Evolutionary conservation across 352 stramenopile species (phyloP).

Genomic region (Phytophthora pistaciae): DNA sequence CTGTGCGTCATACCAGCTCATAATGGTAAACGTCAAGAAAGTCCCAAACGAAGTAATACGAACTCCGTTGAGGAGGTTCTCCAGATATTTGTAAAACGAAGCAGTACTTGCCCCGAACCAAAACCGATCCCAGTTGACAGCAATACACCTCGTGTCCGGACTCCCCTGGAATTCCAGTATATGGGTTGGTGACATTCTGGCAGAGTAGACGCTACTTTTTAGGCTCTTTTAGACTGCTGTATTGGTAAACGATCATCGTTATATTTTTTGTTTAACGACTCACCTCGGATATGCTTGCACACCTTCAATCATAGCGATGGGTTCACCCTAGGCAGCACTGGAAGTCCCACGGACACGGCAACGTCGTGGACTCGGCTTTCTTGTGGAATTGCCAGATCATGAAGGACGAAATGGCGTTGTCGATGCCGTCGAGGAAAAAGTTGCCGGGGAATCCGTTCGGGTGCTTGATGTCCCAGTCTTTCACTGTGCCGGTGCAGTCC

Average conservation of each 20-base stretch:
- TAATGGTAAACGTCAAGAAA: background rate
- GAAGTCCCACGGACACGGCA: slow-evolving; percentile 35
- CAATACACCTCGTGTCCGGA: background rate
- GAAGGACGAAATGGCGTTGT: slow-evolving; percentile 40
- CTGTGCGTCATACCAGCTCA: too few relatives aligned
- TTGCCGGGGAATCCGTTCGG: slow-evolving; percentile 23
- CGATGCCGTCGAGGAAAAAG: slow-evolving; percentile 34
- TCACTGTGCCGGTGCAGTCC: slow-evolving; percentile 26
- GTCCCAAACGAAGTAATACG: background rate
- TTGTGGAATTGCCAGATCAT: slow-evolving; percentile 41
- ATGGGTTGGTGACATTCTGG: too few relatives aligned
- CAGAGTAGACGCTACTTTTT: too few relatives aligned
- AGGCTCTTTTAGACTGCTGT: too few relatives aligned
- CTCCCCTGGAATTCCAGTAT: background rate
- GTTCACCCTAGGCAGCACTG: slow-evolving; percentile 19
- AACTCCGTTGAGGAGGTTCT: background rate
- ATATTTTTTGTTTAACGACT: too few relatives aligned
- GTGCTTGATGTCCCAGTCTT: slow-evolving; percentile 28
- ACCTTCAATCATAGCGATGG: background rate
- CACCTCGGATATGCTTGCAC: too few relatives aligned
- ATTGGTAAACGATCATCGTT: too few relatives aligned
- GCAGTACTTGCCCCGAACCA: background rate
- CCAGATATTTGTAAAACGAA: background rate
- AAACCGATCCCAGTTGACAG: background rate
- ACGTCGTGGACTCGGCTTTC: slow-evolving; percentile 10